A percentile compares a stretch with the other conserved stretches of the same genome.
phyloP scores from a whole-genome alignment of 805 yeast species.

The Candida glaebosa region DNA sequence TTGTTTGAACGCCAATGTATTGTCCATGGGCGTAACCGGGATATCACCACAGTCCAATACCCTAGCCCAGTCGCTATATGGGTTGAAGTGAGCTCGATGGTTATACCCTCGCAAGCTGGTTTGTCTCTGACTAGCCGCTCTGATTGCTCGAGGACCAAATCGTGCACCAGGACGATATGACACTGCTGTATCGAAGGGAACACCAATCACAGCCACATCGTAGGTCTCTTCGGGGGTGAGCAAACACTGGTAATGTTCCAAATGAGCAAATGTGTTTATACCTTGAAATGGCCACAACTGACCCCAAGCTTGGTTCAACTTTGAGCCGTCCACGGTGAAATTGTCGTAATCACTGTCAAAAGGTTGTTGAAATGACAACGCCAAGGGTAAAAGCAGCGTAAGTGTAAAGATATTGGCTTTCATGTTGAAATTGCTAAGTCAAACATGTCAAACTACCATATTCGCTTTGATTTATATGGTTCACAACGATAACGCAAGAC shows the following conservation, averaged over 20 bases:
- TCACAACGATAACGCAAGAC: neutral
- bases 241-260: conserved; percentile 59
- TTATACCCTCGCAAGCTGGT: conserved; percentile 67
- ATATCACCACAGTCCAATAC: conserved; percentile 56
- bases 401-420: neutral
- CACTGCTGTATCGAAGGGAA: conserved; percentile 81
- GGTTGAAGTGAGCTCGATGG: conserved; percentile 55
- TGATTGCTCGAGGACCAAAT: conserved; percentile 73
- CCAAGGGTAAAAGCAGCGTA: neutral
- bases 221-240: conserved; percentile 42
- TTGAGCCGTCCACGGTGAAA: conserved; percentile 12
- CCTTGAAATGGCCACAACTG: conserved; percentile 71
- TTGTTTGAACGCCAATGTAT: conserved; percentile 48
- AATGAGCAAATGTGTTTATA: conserved; percentile 69
- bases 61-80: conserved; percentile 47
- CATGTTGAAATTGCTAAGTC: neutral
- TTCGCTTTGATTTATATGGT: neutral
- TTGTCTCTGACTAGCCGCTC: conserved; percentile 71
- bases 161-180: conserved; percentile 80
- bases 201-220: conserved; percentile 74
- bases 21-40: conserved; percentile 60
- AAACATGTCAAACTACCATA: too few relatives aligned
- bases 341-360: neutral
- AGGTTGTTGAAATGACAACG: neutral
- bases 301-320: conserved; percentile 67